These are phyloP conservation scores for Hypoxylon sp. DNA, from an alignment of 2,329 filamentous ascomycete genomes.

Conservation along the genomic window DNA sequence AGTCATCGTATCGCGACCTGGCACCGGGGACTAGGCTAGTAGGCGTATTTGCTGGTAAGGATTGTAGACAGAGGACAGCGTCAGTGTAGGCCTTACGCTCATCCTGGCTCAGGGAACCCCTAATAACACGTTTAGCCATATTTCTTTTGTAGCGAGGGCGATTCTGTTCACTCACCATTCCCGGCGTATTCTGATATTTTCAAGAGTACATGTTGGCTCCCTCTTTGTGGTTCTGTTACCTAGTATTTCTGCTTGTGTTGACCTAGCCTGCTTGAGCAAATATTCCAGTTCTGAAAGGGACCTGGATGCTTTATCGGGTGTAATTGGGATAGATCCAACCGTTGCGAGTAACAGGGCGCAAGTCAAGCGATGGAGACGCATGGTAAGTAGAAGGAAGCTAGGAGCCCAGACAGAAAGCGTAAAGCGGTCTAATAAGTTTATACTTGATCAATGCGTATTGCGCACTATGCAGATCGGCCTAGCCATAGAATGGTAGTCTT, in stretches of 20 bases:
- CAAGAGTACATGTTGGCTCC: constrained; percentile 14
- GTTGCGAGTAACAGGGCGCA: constrained; percentile 13
- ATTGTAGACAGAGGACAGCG: constrained; percentile 47
- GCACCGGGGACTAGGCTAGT: constrained; percentile 44
- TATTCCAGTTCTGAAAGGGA: constrained; percentile 12
- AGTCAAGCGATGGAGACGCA: constrained; percentile 22
- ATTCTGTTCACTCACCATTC: constrained; percentile 23
- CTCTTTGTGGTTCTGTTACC: constrained; percentile 3
- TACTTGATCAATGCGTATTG: constrained; percentile 4
- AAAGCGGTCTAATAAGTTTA: neutral
- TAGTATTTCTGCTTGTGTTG: constrained; percentile 19
- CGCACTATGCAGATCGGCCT: neutral
- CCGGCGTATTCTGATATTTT: constrained; percentile 27
- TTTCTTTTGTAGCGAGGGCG: neutral
- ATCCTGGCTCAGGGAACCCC: constrained; percentile 36
- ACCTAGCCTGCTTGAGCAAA: constrained; percentile 22
- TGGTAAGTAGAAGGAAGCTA: constrained; percentile 6
- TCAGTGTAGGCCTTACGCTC: constrained; percentile 44
- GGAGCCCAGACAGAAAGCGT: neutral
- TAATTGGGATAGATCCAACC: neutral
- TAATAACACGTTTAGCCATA: constrained; percentile 18
- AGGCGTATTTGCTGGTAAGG: constrained; percentile 37
- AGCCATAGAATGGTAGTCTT: neutral
- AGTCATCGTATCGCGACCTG: constrained; percentile 50
- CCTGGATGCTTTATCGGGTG: neutral